Evolutionary conservation across 2,329 filamentous ascomycete genomes (phyloP).

Genomic region (Herpotrichia juniperi): DNA sequence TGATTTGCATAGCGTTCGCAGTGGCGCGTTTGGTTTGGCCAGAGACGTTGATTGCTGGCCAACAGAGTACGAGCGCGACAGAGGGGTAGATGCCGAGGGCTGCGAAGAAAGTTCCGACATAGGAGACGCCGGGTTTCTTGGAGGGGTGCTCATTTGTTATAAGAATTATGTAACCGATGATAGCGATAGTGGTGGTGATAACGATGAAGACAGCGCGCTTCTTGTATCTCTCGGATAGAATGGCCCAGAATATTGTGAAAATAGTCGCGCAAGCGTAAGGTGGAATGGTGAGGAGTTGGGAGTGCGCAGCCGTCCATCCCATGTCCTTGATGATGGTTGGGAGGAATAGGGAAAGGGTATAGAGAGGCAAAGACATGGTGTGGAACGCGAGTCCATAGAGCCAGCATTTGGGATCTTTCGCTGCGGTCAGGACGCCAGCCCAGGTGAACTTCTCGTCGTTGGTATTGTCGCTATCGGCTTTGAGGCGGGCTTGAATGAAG

Average conservation of each 20-base stretch:
- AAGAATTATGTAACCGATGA: slow-evolving; percentile 48
- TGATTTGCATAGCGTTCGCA: slow-evolving; percentile 57
- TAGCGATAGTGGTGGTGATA: slow-evolving; percentile 34
- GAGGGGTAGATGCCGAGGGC: slow-evolving; percentile 48
- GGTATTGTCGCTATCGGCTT: slow-evolving; percentile 72
- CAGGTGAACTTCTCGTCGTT: slow-evolving; percentile 72
- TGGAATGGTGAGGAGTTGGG: slow-evolving; percentile 55
- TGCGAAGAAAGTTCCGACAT: slow-evolving; percentile 46
- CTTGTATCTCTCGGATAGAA: slow-evolving; percentile 37
- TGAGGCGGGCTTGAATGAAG: slow-evolving; percentile 67
- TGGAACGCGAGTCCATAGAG: slow-evolving; percentile 75
- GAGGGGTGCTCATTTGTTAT: slow-evolving; percentile 39
- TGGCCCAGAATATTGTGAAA: slow-evolving; percentile 43
- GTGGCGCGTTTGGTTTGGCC: slow-evolving; percentile 61
- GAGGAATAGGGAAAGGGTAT: slow-evolving; percentile 46
- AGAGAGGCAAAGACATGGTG: slow-evolving; percentile 66
- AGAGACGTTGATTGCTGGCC: slow-evolving; percentile 60
- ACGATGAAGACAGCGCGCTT: slow-evolving; percentile 45
- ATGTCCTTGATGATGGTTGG: slow-evolving; percentile 59
- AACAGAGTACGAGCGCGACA: slow-evolving; percentile 50
- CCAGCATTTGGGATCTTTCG: slow-evolving; percentile 53
- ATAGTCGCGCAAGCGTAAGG: slow-evolving; percentile 49
- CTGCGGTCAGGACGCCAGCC: slow-evolving; percentile 66
- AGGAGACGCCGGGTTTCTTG: slow-evolving; percentile 43
- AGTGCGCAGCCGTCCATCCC: slow-evolving; percentile 48